Percentiles rank a stretch among this genome's conserved stretches.
Evolutionary conservation across 345 rosid species (phyloP).

Genomic region (Gossypium australe): DNA sequence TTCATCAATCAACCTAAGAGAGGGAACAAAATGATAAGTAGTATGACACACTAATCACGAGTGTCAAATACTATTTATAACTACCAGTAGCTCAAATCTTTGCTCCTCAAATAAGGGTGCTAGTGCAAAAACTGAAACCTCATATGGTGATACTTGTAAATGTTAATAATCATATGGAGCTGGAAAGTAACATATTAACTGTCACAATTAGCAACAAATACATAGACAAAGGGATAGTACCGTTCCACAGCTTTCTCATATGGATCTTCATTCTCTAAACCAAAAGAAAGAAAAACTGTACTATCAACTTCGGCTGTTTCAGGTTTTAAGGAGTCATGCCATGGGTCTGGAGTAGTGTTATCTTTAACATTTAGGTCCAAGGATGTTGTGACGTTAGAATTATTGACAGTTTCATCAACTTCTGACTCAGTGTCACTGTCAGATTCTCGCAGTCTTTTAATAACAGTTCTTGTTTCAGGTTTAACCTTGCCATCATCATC

Average conservation of each 20-base stretch:
- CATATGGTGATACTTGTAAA: background rate
- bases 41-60: conserved; percentile 12
- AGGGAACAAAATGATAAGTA: background rate
- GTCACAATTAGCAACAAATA: background rate
- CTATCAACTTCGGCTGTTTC: conserved; percentile 48
- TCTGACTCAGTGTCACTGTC: conserved; percentile 76
- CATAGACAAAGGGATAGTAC: conserved; percentile 27
- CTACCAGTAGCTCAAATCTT: background rate
- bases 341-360: conserved; percentile 33
- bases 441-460: conserved; percentile 76
- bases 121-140: background rate
- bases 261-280: conserved; percentile 87
- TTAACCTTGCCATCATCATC: conserved; percentile 43
- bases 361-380: conserved; percentile 43
- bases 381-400: conserved; percentile 30
- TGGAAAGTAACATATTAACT: background rate
- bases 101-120: conserved; percentile 4
- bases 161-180: background rate
- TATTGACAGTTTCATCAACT: conserved; percentile 50
- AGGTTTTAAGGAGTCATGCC: conserved; percentile 34
- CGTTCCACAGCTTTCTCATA: conserved; percentile 86
- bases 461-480: conserved; percentile 48
- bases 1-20: conserved; percentile 71
- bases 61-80: background rate
- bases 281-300: conserved; percentile 78